Base-by-base conservation (phyloP, 257 asterid species). In the Oldenlandia corymbosa region DNA sequence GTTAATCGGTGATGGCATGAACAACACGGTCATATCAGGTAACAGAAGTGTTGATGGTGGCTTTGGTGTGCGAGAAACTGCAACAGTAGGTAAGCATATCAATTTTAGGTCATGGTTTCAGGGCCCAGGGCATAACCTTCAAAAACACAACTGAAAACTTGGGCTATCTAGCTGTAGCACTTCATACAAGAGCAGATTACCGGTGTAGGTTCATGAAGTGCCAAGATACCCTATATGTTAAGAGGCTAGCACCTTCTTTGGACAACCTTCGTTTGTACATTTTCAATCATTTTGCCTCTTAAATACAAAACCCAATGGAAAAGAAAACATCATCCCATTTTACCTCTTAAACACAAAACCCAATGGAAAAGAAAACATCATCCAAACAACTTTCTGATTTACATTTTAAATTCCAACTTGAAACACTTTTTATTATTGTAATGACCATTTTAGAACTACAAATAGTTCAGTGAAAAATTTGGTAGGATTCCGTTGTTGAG, bases 251-350 rank as follows among this genome's bases (percentile, higher is more conserved):
- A 10, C 66, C 70, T 49, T 75, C 37, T 16, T 3, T 66, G 5
- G 63, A 60, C 1, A n/a, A n/a, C n/a, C n/a, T n/a, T n/a, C n/a
- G n/a, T n/a, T n/a, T 75, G 73, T 11, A 53, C 18, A 75, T 70
- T 0, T 70, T 43, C 7, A 73, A 64, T 7, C 10, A 47, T 2
- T 41, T 55, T 16, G 5, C 9, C 0, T 70, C 16, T 10, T 16
- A 70, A 2, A 48, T 75, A 8, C 68, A 70, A 18, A 66, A 23
- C 13, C n/a, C n/a, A n/a, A n/a, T n/a, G n/a, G n/a, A n/a, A n/a
- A n/a, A n/a, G n/a, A n/a, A n/a, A n/a, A n/a, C n/a, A n/a, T n/a
- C n/a, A n/a, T n/a, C n/a, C n/a, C n/a, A n/a, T n/a, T n/a, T n/a
- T n/a, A n/a, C n/a, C n/a, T n/a, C n/a, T n/a, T n/a, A n/a, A n/a